Percentiles rank a stretch among this genome's conserved stretches.
phyloP scores from a whole-genome alignment of 2,329 filamentous ascomycete species.

The Ophiostoma piceae region DNA sequence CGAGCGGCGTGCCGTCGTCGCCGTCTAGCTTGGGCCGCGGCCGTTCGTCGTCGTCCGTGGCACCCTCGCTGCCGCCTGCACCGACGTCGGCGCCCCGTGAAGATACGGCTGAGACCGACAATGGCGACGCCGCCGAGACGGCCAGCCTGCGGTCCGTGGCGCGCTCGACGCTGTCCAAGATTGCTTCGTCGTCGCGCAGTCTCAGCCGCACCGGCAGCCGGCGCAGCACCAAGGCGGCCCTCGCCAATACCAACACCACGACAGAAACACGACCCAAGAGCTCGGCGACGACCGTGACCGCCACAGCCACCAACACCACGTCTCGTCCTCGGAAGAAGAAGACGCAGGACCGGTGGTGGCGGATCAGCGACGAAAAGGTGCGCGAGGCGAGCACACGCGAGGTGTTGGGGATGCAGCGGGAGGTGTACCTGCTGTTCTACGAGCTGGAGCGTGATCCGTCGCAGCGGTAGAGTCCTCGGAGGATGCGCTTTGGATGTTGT shows the following conservation, averaged over 20 bases:
- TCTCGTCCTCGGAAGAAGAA: constrained; percentile 39
- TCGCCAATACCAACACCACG: neutral
- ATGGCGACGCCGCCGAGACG: constrained; percentile 40
- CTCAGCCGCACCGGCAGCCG: constrained; percentile 33
- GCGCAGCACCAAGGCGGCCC: neutral
- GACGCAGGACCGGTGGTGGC: constrained; percentile 80
- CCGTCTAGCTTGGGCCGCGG: constrained; percentile 21
- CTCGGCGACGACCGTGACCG: neutral
- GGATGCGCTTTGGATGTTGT: neutral
- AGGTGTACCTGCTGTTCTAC: constrained; percentile 96
- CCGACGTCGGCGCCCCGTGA: constrained; percentile 29
- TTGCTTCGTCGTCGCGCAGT: constrained; percentile 38
- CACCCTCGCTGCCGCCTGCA: constrained; percentile 26
- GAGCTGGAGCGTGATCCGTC: constrained; percentile 57
- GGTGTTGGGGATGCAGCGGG: constrained; percentile 86
- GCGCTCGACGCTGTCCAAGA: constrained; percentile 48
- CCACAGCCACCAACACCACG: neutral
- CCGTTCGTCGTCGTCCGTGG: constrained; percentile 16
- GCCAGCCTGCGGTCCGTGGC: constrained; percentile 53
- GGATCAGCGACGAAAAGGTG: constrained; percentile 94
- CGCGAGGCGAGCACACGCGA: constrained; percentile 91
- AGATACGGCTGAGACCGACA: constrained; percentile 21
- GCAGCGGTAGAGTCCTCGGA: neutral
- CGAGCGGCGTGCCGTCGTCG: constrained; percentile 9
- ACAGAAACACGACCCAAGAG: neutral